These are phyloP conservation scores for Plasmodium berghei DNA, from an alignment of 169 alveolate species.

Conservation along the genomic window DNA sequence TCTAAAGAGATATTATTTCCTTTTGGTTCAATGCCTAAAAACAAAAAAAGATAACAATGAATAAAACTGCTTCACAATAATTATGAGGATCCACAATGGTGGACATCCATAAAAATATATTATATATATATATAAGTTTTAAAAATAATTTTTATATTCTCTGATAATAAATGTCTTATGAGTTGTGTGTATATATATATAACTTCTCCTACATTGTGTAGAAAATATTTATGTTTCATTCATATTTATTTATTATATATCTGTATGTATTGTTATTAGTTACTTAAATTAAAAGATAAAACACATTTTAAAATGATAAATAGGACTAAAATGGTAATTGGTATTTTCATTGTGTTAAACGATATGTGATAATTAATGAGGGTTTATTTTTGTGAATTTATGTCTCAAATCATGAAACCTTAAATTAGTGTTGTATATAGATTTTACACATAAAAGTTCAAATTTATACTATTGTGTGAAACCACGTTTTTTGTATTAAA, in stretches of 20 bases:
- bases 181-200: too few relatives aligned
- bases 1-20: slow-evolving; percentile 15
- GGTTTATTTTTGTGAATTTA: not conserved
- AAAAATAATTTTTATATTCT: too few relatives aligned
- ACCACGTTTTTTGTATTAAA: not conserved
- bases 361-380: slow-evolving; percentile 3
- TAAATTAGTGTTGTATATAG: not conserved
- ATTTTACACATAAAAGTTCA: not conserved
- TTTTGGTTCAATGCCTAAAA: slow-evolving; percentile 8
- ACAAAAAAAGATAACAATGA: not conserved
- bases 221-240: not conserved
- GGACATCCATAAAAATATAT: too few relatives aligned
- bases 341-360: slow-evolving; percentile 29
- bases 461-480: not conserved
- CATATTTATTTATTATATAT: not conserved
- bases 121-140: too few relatives aligned
- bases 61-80: not conserved
- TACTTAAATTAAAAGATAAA: slow-evolving; percentile 32
- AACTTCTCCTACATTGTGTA: too few relatives aligned
- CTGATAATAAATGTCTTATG: too few relatives aligned
- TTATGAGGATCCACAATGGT: not conserved
- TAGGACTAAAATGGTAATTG: slow-evolving; percentile 14
- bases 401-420: not conserved
- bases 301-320: slow-evolving; percentile 25
- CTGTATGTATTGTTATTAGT: not conserved